A percentile compares a stretch with the other conserved stretches of the same genome.
Conservation (phyloP, 2,329 filamentous ascomycete species). For the Alternaria sp. region DNA sequence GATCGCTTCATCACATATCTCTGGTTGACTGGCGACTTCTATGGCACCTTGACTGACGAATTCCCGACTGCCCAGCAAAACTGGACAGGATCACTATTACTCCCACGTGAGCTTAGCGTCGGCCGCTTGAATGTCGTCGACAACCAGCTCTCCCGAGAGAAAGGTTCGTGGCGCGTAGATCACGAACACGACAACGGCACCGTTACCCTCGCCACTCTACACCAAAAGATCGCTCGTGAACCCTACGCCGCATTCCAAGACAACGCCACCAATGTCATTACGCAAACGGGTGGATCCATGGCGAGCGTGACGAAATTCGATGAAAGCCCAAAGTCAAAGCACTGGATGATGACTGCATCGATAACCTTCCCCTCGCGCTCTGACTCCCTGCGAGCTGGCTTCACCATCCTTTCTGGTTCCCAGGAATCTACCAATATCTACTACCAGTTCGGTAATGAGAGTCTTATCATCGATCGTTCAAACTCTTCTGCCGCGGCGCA, state of each 20-base stretch:
- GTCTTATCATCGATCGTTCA: conserved; percentile 53
- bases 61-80: conserved; percentile 56
- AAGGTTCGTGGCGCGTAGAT: conserved; percentile 52
- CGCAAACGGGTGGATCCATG: conserved; percentile 16
- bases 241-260: conserved; percentile 43
- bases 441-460: conserved; percentile 58
- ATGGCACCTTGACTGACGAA: conserved; percentile 42
- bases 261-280: conserved; percentile 29
- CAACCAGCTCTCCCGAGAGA: conserved; percentile 51
- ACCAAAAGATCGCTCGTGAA: conserved; percentile 53
- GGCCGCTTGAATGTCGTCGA: conserved; percentile 55
- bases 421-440: conserved; percentile 55
- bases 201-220: conserved; percentile 50
- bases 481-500: conserved; percentile 53
- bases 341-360: conserved; percentile 51
- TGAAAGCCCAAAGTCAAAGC: conserved; percentile 46
- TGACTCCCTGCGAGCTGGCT: conserved; percentile 51
- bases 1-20: conserved; percentile 55
- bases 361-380: conserved; percentile 51
- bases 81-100: conserved; percentile 55
- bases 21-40: conserved; percentile 57
- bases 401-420: conserved; percentile 53
- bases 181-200: conserved; percentile 41
- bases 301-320: conserved; percentile 21
- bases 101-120: conserved; percentile 55